Percentiles rank a stretch among this genome's conserved stretches.
Conservation (phyloP, 768 basidiomycete genomes). For the Pilatotrama ljubarskyi region DNA sequence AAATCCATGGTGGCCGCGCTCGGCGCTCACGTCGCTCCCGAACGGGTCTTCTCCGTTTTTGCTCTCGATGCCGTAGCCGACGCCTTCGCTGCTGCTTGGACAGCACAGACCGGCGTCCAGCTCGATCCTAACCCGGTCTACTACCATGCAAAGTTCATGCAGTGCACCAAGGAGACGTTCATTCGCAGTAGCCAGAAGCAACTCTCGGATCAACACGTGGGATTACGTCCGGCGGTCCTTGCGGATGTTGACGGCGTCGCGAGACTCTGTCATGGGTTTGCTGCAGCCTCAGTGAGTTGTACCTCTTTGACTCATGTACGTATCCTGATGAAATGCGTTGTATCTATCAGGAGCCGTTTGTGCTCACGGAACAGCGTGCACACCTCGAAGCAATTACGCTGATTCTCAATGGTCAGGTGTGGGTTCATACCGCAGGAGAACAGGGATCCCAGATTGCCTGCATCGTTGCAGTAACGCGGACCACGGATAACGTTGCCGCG, state of each 20-base stretch:
- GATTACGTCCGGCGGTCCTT: conserved; percentile 45
- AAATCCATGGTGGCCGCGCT: conserved; percentile 43
- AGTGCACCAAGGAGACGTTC: conserved; percentile 49
- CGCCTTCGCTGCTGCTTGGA: conserved; percentile 53
- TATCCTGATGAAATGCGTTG: background rate
- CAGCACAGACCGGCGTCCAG: conserved; percentile 42
- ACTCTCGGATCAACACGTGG: conserved; percentile 28
- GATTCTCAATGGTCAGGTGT: conserved; percentile 49
- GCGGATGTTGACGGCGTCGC: conserved; percentile 41
- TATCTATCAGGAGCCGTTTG: conserved; percentile 52
- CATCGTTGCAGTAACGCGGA: conserved; percentile 68
- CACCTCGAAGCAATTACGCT: conserved; percentile 50
- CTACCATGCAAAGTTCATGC: conserved; percentile 60
- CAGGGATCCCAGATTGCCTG: conserved; percentile 49
- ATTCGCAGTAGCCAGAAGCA: conserved; percentile 5
- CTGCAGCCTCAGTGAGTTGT: conserved; percentile 53
- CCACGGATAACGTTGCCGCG: conserved; percentile 54
- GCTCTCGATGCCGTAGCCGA: conserved; percentile 48
- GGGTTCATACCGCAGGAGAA: conserved; percentile 53
- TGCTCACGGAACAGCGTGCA: conserved; percentile 44
- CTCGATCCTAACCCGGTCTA: conserved; percentile 44
- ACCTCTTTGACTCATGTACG: background rate
- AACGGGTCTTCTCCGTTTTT: conserved; percentile 67
- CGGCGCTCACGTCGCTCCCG: conserved; percentile 31
- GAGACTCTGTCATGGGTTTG: conserved; percentile 54